Evolutionary conservation across 306 rosid species (phyloP).

Genomic region (Argentina anserina): DNA sequence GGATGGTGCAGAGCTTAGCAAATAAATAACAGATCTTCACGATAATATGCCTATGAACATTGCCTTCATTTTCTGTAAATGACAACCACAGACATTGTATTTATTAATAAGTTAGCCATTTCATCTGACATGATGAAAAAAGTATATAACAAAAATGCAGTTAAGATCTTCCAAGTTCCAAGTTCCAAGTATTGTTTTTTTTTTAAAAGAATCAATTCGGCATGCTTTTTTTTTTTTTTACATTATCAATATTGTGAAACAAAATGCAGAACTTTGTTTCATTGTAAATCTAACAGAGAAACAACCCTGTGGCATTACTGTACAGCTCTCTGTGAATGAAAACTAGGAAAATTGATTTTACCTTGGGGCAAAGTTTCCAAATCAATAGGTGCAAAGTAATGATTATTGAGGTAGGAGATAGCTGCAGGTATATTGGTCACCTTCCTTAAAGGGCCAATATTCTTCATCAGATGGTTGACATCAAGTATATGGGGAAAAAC

Average conservation of each 20-base stretch:
- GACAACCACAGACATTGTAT: slow-evolving; percentile 25
- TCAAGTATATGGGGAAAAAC: slow-evolving; percentile 68
- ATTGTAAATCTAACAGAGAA: not conserved
- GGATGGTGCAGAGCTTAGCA: slow-evolving; percentile 61
- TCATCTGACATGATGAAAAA: slow-evolving; percentile 1
- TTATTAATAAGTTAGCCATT: not conserved
- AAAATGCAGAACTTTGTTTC: not conserved
- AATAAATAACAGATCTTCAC: slow-evolving; percentile 58
- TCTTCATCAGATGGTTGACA: slow-evolving; percentile 56
- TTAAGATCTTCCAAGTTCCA: not conserved
- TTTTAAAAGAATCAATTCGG: not conserved
- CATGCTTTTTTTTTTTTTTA: not conserved
- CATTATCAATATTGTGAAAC: not conserved
- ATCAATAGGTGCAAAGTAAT: slow-evolving; percentile 60
- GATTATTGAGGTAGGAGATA: slow-evolving; percentile 60
- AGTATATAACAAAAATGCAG: slow-evolving; percentile 6
- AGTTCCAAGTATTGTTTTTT: too few relatives aligned
- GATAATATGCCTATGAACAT: slow-evolving; percentile 53
- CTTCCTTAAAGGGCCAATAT: slow-evolving; percentile 54
- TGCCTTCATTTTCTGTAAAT: slow-evolving; percentile 52
- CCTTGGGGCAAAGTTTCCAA: slow-evolving; percentile 60
- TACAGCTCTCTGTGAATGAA: not conserved
- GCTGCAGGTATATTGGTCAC: slow-evolving; percentile 51
- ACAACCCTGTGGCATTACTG: slow-evolving; percentile 12
- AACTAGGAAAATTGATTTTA: slow-evolving; percentile 25